These are phyloP conservation scores for Calonectria leucothoes DNA, from an alignment of 2,329 filamentous ascomycete species.

Conservation along the genomic window DNA sequence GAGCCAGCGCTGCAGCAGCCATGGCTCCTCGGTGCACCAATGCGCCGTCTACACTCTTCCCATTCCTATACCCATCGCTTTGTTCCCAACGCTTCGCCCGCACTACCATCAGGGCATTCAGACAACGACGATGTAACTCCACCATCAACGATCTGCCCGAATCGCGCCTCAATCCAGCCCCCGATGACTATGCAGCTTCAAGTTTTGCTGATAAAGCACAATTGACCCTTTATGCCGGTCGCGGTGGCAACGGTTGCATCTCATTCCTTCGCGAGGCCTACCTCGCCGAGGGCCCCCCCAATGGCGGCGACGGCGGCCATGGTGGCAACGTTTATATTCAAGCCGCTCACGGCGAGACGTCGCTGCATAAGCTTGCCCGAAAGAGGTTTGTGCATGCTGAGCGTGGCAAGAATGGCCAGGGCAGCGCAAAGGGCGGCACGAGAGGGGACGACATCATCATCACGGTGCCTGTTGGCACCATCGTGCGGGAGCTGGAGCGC, in stretches of 20 bases:
- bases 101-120: slow-evolving; percentile 20
- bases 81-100: slow-evolving; percentile 41
- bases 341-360: slow-evolving; percentile 90
- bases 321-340: slow-evolving; percentile 96
- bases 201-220: slow-evolving; percentile 90
- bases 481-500: slow-evolving; percentile 84
- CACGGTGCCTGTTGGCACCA: slow-evolving; percentile 91
- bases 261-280: slow-evolving; percentile 95
- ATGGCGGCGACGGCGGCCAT: slow-evolving; percentile 92
- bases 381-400: slow-evolving; percentile 80
- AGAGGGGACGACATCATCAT: slow-evolving; percentile 89
- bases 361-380: slow-evolving; percentile 89
- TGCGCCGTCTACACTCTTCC: slow-evolving; percentile 39
- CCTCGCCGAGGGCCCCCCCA: slow-evolving; percentile 87
- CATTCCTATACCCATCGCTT: slow-evolving; percentile 64
- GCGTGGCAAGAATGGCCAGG: slow-evolving; percentile 81
- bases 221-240: slow-evolving; percentile 80
- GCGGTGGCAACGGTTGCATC: slow-evolving; percentile 91
- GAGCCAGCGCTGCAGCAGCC: not conserved
- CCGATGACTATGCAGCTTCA: slow-evolving; percentile 84
- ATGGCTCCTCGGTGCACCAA: slow-evolving; percentile 45
- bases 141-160: slow-evolving; percentile 53
- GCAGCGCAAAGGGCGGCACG: slow-evolving; percentile 78
- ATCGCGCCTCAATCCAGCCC: slow-evolving; percentile 80
- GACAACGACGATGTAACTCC: slow-evolving; percentile 39